These are phyloP conservation scores for Rubroshorea leprosula DNA, from an alignment of 345 rosid species.

Conservation along the genomic window DNA sequence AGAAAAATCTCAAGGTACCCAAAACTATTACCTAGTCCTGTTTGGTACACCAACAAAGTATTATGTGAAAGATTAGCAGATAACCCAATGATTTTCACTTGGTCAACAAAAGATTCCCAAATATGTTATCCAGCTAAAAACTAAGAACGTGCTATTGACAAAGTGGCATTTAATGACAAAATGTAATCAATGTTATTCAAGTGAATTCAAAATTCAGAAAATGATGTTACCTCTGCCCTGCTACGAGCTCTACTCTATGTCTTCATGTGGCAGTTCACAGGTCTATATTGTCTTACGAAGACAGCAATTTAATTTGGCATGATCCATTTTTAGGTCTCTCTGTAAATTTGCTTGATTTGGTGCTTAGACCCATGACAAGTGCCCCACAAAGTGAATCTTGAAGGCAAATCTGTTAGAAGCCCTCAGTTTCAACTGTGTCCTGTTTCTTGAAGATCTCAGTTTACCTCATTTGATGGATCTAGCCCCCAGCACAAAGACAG, in stretches of 20 bases:
- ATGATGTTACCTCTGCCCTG: background rate
- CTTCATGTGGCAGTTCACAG: slow-evolving; percentile 8
- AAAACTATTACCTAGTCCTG: too few relatives aligned
- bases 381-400: background rate
- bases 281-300: too few relatives aligned
- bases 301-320: background rate
- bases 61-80: background rate
- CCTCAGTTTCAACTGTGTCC: background rate
- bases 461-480: slow-evolving; percentile 1
- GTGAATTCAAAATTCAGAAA: background rate
- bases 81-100: background rate
- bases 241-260: slow-evolving; percentile 4
- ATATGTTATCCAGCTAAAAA: background rate
- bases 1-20: background rate
- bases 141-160: background rate
- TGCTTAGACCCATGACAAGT: background rate
- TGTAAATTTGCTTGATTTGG: background rate
- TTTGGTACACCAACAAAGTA: too few relatives aligned
- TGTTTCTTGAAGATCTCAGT: background rate
- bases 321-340: background rate
- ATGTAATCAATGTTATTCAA: background rate
- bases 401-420: background rate
- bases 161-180: background rate
- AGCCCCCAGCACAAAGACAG: background rate
- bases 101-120: background rate